Evolutionary conservation across 1,284 basidiomycete genomes (phyloP).

Genomic region (Cutaneotrichosporon dermatis): DNA sequence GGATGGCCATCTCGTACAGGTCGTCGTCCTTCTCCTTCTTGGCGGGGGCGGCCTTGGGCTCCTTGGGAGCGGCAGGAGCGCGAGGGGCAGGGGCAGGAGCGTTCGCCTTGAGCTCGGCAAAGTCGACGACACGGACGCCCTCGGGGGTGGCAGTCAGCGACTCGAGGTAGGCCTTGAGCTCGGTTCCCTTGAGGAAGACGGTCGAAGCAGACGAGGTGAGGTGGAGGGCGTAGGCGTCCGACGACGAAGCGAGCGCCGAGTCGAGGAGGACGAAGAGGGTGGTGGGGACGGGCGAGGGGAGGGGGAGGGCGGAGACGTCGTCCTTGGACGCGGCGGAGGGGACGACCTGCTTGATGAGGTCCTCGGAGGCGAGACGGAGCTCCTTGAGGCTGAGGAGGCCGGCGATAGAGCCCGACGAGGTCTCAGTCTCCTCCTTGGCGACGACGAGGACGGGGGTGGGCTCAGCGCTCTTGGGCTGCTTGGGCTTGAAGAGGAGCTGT

Average conservation of each 20-base stretch:
- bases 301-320: constrained; percentile 75
- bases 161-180: constrained; percentile 68
- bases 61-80: constrained; percentile 13
- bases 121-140: constrained; percentile 59
- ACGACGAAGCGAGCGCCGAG: constrained; percentile 61
- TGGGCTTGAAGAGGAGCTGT: constrained; percentile 51
- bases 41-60: constrained; percentile 27
- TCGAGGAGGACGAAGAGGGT: constrained; percentile 75
- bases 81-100: constrained; percentile 23
- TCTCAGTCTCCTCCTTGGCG: constrained; percentile 76
- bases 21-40: constrained; percentile 63
- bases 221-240: constrained; percentile 65
- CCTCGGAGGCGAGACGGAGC: constrained; percentile 78
- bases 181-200: constrained; percentile 68
- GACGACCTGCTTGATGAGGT: constrained; percentile 82
- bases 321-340: constrained; percentile 64
- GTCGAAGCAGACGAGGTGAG: constrained; percentile 66
- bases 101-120: constrained; percentile 58
- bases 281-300: constrained; percentile 66
- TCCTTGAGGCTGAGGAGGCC: constrained; percentile 86
- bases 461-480: constrained; percentile 76
- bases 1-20: constrained; percentile 83
- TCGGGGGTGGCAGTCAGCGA: constrained; percentile 51
- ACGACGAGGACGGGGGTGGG: constrained; percentile 83
- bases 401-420: constrained; percentile 65